phyloP scores from a whole-genome alignment of 306 rosid species.

The Cyclanthera cordifolia region DNA sequence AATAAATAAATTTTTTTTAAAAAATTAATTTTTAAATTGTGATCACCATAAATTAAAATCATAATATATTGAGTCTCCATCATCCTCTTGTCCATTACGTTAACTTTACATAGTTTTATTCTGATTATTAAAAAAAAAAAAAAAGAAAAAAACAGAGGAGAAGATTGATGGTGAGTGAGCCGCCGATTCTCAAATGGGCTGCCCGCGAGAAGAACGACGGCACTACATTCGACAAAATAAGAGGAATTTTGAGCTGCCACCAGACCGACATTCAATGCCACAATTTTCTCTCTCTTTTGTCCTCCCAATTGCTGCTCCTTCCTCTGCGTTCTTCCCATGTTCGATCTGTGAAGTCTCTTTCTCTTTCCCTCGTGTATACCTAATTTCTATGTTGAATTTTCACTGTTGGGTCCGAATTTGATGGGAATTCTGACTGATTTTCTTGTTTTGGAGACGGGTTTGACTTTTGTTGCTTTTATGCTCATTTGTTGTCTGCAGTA shows the following conservation, averaged over 20 bases:
- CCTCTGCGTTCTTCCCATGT: neutral
- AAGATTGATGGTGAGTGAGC: constrained; percentile 4
- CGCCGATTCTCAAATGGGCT: constrained; percentile 9
- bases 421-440: neutral
- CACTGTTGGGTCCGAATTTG: neutral
- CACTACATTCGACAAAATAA: neutral
- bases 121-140: neutral
- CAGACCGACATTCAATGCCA: neutral
- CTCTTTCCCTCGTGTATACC: neutral
- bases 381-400: neutral
- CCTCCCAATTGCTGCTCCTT: neutral
- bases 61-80: no score
- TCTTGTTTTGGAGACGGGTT: constrained; percentile 7
- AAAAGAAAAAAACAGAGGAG: neutral
- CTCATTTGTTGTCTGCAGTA: neutral
- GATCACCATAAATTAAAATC: no score
- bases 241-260: neutral
- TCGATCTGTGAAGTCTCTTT: constrained; percentile 2
- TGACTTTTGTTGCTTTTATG: neutral
- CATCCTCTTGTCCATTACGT: no score
- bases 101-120: neutral
- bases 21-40: no score
- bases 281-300: neutral
- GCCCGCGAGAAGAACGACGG: constrained; percentile 9
- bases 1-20: no score